These are phyloP conservation scores for Fusarium coicis DNA, from an alignment of 2,329 filamentous ascomycete genomes.

Conservation along the genomic window DNA sequence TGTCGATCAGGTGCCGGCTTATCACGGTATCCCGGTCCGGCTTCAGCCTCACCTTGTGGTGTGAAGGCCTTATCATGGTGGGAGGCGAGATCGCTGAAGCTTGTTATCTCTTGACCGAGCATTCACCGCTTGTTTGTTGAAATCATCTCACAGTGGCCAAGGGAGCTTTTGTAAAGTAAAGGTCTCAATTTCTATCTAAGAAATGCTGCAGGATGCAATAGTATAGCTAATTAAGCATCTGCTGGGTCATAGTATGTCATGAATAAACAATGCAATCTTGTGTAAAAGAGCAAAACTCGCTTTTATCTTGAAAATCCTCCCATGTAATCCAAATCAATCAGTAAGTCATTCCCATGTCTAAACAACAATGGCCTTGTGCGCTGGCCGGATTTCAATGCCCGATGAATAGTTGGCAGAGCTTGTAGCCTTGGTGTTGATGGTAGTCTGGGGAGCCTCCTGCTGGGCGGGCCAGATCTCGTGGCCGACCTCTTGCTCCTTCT, in stretches of 20 bases:
- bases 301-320: constrained; percentile 27
- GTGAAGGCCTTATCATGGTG: constrained; percentile 10
- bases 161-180: constrained; percentile 3
- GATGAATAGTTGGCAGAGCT: constrained; percentile 50
- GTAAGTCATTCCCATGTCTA: background rate
- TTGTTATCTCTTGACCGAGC: constrained; percentile 22
- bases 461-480: constrained; percentile 64
- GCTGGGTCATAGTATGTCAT: constrained; percentile 24
- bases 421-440: constrained; percentile 35
- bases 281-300: constrained; percentile 28
- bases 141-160: background rate
- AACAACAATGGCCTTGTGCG: constrained; percentile 37
- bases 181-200: constrained; percentile 23
- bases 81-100: background rate
- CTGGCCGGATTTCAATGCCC: constrained; percentile 48
- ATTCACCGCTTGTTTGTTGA: constrained; percentile 18
- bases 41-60: constrained; percentile 18
- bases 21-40: constrained; percentile 15
- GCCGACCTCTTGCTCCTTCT: constrained; percentile 56
- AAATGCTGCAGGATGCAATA: constrained; percentile 19
- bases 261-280: constrained; percentile 36
- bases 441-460: constrained; percentile 47
- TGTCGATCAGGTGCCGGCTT: constrained; percentile 21
- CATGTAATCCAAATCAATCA: background rate
- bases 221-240: constrained; percentile 25